These are phyloP conservation scores for Trifolium pratense DNA, from an alignment of 306 rosid species.

Conservation along the genomic window DNA sequence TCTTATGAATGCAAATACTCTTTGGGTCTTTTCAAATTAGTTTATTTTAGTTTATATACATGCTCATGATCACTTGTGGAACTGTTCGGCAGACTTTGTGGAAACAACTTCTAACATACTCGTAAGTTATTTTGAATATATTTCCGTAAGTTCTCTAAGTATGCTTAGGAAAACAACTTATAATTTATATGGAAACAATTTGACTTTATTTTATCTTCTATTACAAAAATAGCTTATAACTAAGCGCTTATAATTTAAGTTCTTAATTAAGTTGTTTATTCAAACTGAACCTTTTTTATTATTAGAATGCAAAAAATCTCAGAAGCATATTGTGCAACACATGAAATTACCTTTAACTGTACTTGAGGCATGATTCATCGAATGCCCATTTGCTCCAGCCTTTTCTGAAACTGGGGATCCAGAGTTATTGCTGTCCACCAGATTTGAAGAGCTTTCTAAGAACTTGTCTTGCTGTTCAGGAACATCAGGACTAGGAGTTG, in stretches of 20 bases:
- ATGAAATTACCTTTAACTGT: constrained; percentile 76
- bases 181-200: no score
- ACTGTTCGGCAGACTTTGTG: no score
- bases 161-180: no score
- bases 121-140: no score
- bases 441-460: constrained; percentile 70
- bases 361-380: constrained; percentile 66
- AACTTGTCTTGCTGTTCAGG: constrained; percentile 74
- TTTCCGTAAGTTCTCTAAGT: no score
- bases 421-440: constrained; percentile 71
- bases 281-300: neutral
- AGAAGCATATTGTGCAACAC: constrained; percentile 15
- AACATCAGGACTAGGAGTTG: constrained; percentile 71
- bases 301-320: neutral
- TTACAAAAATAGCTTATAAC: no score
- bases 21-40: no score
- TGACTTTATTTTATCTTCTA: no score
- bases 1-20: no score
- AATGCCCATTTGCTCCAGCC: constrained; percentile 69
- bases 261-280: neutral
- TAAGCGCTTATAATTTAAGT: neutral
- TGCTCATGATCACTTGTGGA: no score
- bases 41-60: no score
- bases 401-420: constrained; percentile 90
- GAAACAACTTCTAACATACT: no score